Evolutionary conservation across 768 basidiomycete genomes (phyloP), one percentile per base, ranked within the genome.

Genomic region (Coprinellus aureogranulatus): DNA sequence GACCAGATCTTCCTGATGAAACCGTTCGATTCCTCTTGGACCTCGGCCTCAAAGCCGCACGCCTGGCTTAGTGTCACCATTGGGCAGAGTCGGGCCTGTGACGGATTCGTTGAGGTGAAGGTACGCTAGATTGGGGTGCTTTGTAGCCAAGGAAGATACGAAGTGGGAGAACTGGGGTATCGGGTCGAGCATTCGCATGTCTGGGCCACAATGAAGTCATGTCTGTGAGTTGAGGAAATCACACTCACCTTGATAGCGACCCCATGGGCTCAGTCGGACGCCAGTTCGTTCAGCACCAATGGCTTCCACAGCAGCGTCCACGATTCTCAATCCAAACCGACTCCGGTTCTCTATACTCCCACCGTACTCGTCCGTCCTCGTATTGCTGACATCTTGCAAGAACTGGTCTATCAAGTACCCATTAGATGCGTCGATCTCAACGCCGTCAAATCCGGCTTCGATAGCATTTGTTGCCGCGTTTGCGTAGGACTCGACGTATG

Each of bases 371-470:
- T 85, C 85, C 76, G 84, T 83, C 1, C 85, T 75, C 65, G 88
- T 86, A 26, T 79, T 89, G 34, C 73, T 74, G 18, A 74, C 66
- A 30, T 79, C 73, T 63, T 87, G 83, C 11, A 85, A 58, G 74
- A 89, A 88, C 65, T 89, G 55, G 65, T 73, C 84, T 25, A 87
- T 79, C 66, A 71, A 75, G 14, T 71, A 78, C 0, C 76, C 71
- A 66, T 70, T 59, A 65, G 74, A 76, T 57, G 67, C 67, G 54
- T 75, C 76, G 50, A 79, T 61, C 75, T 76, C 76, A 59, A 79
- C 50, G 44, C 86, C 87, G 58, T 88, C 86, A 58, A 90, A 90
- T 0, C 85, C 88, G 26, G 88, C 87, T 46, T 86, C 73, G 8
- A 84, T 83, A 54, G 59, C 59, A n/a, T 60, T 81, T 25, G 70